phyloP scores from a whole-genome alignment of 352 stramenopile genomes.

The Globisporangium megalacanthum region DNA sequence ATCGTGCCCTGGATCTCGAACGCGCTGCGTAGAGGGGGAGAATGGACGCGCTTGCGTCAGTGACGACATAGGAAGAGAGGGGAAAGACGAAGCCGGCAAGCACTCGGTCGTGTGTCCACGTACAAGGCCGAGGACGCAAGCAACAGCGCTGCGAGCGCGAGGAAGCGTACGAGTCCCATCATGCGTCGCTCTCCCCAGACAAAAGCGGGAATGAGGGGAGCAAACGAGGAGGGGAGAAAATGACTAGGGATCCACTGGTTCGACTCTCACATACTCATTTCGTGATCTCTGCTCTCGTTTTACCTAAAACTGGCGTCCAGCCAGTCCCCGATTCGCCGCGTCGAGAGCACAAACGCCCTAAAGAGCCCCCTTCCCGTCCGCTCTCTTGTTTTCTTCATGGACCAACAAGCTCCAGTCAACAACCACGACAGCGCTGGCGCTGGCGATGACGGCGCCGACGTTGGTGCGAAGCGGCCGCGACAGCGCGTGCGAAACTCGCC shows the following conservation, averaged over 20 bases:
- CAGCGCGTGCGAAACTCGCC: neutral
- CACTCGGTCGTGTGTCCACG: neutral
- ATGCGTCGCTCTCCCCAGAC: neutral
- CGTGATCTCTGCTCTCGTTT: neutral
- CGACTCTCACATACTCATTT: neutral
- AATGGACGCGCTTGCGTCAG: neutral
- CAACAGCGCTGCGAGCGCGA: slow-evolving; percentile 31
- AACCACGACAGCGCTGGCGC: neutral
- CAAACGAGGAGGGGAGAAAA: neutral
- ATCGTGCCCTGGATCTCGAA: slow-evolving; percentile 58
- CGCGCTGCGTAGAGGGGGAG: slow-evolving; percentile 16
- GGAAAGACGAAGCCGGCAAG: neutral
- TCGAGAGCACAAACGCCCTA: neutral
- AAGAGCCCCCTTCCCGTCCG: neutral
- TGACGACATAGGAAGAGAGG: neutral
- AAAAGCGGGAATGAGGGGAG: neutral
- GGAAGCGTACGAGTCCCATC: slow-evolving; percentile 8
- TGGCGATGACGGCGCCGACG: neutral
- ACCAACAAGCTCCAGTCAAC: neutral
- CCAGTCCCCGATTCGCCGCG: neutral
- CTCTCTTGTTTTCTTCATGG: neutral
- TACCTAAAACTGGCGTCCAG: neutral
- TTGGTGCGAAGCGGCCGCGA: neutral
- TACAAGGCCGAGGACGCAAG: slow-evolving; percentile 20
- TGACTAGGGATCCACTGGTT: neutral